Evolutionary conservation across 805 yeast genomes (phyloP), one percentile per base, ranked within the genome.

Genomic region (Wickerhamomyces subpelliculosus): DNA sequence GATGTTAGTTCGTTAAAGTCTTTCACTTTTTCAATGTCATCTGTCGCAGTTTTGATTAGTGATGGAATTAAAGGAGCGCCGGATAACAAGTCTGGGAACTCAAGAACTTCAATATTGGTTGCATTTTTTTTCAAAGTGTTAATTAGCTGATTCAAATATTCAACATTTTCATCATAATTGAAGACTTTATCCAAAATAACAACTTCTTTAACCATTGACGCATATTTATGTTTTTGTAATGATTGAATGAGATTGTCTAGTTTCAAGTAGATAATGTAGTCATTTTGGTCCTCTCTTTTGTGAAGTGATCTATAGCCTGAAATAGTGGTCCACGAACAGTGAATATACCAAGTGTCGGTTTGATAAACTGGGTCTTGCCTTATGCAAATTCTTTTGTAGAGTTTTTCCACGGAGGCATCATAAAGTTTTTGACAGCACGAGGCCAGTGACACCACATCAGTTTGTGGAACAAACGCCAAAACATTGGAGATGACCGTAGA

Each of bases 181-280:
- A 64, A 65, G 1, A 52, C 42, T 2, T 46, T 47, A 5, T 52
- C 63, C 17, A 58, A 56, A 1, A 73, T 54, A 0, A 50, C 49
- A 3, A 74, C 47, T 22, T 61, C 55, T 29, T 61, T 52, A 3
- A 74, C 54, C 28, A 51, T 48, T 4, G 38, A 13, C 17, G 61
- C 56, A 17, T 72, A 53, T 5, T 55, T 53, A 3, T 62, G 43
- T 38, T 70, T 42, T 5, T 35, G 39, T 20, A 72, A 45, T 1
- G 70, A 57, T 17, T 64, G 63, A 11, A 62, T 34, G 29, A 78
- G 51, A 3, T 68, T 55, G 27, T 61, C 61, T 34, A 77, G 58
- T 43, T 72, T 62, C 18, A 64, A 52, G 21, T 55, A 46, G 10
- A 63, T 51, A 16, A 68, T 51, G 32, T 64, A 46, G 23, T 59